phyloP scores from a whole-genome alignment of 305 asterid genomes.

The Fraxinus baroniana region DNA sequence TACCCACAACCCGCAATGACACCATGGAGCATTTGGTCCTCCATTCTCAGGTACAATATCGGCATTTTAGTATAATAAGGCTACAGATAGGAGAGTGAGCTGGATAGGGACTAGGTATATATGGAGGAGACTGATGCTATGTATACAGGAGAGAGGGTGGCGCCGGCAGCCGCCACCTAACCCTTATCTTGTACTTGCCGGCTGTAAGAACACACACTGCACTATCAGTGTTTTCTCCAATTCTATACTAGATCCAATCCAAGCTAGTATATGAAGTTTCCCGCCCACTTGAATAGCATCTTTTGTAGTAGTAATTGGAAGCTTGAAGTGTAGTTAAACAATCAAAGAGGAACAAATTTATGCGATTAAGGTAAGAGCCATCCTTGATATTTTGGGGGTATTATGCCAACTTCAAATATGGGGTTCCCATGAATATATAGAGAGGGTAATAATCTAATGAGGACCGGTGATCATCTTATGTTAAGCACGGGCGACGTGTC shows the following conservation, averaged over 20 bases:
- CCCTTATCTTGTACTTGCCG: neutral
- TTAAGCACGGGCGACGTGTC: too few species aligned
- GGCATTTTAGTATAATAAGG: neutral
- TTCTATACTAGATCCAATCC: neutral
- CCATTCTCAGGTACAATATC: neutral
- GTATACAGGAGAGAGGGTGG: neutral
- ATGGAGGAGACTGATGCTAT: neutral
- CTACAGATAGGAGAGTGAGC: neutral
- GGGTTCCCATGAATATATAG: too few species aligned
- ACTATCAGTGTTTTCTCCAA: neutral
- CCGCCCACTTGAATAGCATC: neutral
- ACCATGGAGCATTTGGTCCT: neutral
- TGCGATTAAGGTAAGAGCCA: neutral
- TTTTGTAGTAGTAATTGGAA: neutral
- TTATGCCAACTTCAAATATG: too few species aligned
- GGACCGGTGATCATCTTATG: too few species aligned
- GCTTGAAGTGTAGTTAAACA: neutral
- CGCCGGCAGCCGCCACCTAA: neutral
- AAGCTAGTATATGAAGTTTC: neutral
- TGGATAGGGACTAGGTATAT: neutral
- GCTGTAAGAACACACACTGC: neutral
- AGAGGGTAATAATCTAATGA: too few species aligned
- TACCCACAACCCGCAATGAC: neutral
- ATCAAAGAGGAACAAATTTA: neutral
- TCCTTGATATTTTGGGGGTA: too few species aligned